Percentiles rank a stretch among this genome's conserved stretches.
phyloP scores from a whole-genome alignment of 345 rosid genomes.

The Balakata baccata region DNA sequence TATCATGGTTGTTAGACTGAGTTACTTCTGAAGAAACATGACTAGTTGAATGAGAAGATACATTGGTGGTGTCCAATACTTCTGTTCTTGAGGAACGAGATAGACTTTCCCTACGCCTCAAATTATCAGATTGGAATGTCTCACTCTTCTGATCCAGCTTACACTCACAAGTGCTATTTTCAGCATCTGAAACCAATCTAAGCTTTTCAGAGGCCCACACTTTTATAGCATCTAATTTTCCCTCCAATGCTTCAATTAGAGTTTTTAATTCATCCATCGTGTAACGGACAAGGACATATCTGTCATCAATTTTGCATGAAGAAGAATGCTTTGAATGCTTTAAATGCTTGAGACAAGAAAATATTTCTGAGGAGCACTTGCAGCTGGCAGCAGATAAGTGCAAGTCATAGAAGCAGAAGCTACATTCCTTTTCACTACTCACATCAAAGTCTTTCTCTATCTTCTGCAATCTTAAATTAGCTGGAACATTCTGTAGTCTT shows the following conservation, averaged over 20 bases:
- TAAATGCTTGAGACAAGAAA: conserved; percentile 78
- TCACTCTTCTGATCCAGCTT: conserved; percentile 21
- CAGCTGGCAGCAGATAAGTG: conserved; percentile 82
- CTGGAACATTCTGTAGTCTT: conserved; percentile 48
- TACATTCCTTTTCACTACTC: conserved; percentile 72
- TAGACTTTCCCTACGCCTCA: conserved; percentile 26
- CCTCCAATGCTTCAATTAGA: conserved; percentile 71
- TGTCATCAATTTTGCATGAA: conserved; percentile 56
- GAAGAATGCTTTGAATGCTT: conserved; percentile 50
- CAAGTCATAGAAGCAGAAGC: conserved; percentile 85
- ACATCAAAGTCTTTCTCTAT: conserved; percentile 61
- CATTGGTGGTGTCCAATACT: conserved; percentile 18
- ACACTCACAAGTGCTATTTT: conserved; percentile 16
- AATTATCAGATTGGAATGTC: conserved; percentile 11
- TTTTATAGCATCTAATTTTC: conserved; percentile 49
- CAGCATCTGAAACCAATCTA: conserved; percentile 21
- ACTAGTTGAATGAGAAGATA: conserved; percentile 33
- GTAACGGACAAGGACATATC: conserved; percentile 61
- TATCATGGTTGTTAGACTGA: conserved; percentile 33
- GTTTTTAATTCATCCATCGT: conserved; percentile 52
- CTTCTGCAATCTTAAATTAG: conserved; percentile 44
- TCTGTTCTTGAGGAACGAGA: conserved; percentile 34
- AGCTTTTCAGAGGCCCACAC: conserved; percentile 41
- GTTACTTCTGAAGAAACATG: conserved; percentile 47
- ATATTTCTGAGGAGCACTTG: conserved; percentile 72